Evolutionary conservation across 2,329 filamentous ascomycete genomes (phyloP), one percentile per base, ranked within the genome.

Genomic region (Fragosphaeria purpurea): DNA sequence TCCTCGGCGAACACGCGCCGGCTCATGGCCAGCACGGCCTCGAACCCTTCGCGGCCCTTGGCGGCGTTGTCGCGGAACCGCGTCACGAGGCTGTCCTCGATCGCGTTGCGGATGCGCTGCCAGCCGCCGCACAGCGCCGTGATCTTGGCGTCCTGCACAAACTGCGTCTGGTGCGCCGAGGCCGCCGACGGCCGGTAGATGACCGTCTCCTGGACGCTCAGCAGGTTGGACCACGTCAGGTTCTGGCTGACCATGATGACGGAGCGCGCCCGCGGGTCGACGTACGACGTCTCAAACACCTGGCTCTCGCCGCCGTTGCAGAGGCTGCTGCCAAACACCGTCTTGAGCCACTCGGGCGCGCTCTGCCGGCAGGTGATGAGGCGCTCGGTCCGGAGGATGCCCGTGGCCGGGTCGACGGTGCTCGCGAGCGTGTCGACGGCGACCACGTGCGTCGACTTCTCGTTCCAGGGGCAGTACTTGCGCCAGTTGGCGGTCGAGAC

Each of bases 381-480:
- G 42, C 78, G 76, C 60, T 81, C 78, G 33, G 77, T 81, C 56
- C 76, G 75, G 52, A 82, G 74, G 61, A 82, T 77, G 58, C 78
- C 78, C 10, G 78, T 80, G 30, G 63, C 64, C 2, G 72, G 65
- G 60, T 81, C 76, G 65, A 82, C 72, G 46, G 59, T 58, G 44
- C 93, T 86, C 48, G 82, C 85, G 61, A 98, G 70, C 11, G 91
- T 97, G 72, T 98, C 93, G 62, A 97, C 93, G 58, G 88, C 90
- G 58, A 94, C 82, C 58, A 98, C 93, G 69, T 98, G 93, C 41
- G 89, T 88, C n/a, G 87, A 90, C 72, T 95, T 93, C 68, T 96
- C 86, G 74, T 98, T 98, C 91, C 93, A 97, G 22, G 91, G 91
- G 63, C 88, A 94, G 72, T 98, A 98, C 70, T 98, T 98, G 60